Conservation (phyloP, 192 early-diverging fungal genomes). For the Cladochytrium replicatum region DNA sequence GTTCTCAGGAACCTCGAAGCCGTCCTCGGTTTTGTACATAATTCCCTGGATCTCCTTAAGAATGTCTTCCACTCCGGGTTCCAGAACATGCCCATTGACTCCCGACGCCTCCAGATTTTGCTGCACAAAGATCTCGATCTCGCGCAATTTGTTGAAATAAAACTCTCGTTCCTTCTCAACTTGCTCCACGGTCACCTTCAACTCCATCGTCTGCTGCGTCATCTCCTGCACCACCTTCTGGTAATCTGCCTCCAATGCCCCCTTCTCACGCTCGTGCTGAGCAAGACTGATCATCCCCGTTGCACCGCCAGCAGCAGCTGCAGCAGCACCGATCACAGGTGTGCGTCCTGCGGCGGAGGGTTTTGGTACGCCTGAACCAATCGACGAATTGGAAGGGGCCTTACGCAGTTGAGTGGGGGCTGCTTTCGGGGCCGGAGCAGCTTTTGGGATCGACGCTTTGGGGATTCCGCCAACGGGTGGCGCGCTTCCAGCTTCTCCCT, state of each 20-base stretch:
- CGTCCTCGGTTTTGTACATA: slow-evolving; percentile 82
- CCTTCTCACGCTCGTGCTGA: too few relatives aligned
- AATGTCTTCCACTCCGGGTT: slow-evolving; percentile 27
- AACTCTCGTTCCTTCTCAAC: slow-evolving; percentile 96
- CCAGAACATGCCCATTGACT: slow-evolving; percentile 31
- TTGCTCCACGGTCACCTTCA: slow-evolving; percentile 78
- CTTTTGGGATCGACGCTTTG: slow-evolving; percentile 32
- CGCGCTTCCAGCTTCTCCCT: slow-evolving; percentile 26
- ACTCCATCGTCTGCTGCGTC: slow-evolving; percentile 65
- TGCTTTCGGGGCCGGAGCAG: slow-evolving; percentile 3
- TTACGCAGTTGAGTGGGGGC: neutral
- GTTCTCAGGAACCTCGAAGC: slow-evolving; percentile 76
- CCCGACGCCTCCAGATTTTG: slow-evolving; percentile 57
- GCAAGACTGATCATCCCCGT: too few relatives aligned
- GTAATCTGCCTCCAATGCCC: slow-evolving; percentile 32
- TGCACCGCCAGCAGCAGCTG: too few relatives aligned
- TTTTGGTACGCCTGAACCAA: neutral
- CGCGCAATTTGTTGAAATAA: slow-evolving; percentile 88
- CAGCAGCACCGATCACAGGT: too few relatives aligned
- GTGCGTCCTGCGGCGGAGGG: neutral
- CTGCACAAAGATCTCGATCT: slow-evolving; percentile 90
- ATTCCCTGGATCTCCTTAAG: slow-evolving; percentile 75
- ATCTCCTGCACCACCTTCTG: slow-evolving; percentile 64
- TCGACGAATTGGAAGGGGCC: too few relatives aligned
- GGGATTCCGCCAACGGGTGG: too few relatives aligned